phyloP scores from a whole-genome alignment of 257 asterid genomes.

The Scutellaria baicalensis region DNA sequence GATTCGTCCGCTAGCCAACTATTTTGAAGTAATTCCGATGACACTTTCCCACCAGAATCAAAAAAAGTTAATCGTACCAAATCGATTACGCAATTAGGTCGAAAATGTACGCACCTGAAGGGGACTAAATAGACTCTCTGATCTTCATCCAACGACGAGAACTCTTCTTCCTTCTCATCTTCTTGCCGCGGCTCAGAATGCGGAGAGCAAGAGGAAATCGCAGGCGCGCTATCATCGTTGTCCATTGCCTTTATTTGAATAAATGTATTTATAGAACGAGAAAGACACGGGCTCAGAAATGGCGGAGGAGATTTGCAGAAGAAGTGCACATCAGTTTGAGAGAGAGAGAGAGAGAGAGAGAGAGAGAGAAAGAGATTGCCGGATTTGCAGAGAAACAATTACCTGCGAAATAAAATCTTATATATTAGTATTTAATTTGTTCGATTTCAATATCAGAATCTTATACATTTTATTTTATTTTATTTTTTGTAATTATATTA shows the following conservation, averaged over 20 bases:
- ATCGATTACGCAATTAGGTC: constrained; percentile 4
- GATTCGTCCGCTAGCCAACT: constrained; percentile 19
- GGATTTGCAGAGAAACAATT: constrained; percentile 57
- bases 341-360: constrained; percentile 19
- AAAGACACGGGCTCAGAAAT: constrained; percentile 52
- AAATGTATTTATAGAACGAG: constrained; percentile 28
- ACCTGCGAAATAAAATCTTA: constrained; percentile 10
- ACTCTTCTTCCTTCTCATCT: constrained; percentile 31
- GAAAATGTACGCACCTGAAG: constrained; percentile 44
- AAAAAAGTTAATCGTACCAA: not conserved
- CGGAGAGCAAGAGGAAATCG: constrained; percentile 31
- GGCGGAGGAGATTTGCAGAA: constrained; percentile 69
- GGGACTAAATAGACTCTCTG: constrained; percentile 88
- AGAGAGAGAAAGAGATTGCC: constrained; percentile 37
- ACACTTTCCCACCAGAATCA: not conserved
- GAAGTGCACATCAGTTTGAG: constrained; percentile 33
- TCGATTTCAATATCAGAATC: not conserved
- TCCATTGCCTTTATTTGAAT: constrained; percentile 35
- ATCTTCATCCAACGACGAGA: constrained; percentile 41
- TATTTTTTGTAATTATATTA: not conserved
- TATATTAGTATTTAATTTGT: not conserved
- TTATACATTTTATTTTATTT: not conserved
- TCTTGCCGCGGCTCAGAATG: constrained; percentile 27
- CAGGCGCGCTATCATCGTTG: constrained; percentile 26
- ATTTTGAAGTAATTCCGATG: not conserved